Evolutionary conservation across 352 stramenopile genomes (phyloP).

Genomic region (Pythium insidiosum): DNA sequence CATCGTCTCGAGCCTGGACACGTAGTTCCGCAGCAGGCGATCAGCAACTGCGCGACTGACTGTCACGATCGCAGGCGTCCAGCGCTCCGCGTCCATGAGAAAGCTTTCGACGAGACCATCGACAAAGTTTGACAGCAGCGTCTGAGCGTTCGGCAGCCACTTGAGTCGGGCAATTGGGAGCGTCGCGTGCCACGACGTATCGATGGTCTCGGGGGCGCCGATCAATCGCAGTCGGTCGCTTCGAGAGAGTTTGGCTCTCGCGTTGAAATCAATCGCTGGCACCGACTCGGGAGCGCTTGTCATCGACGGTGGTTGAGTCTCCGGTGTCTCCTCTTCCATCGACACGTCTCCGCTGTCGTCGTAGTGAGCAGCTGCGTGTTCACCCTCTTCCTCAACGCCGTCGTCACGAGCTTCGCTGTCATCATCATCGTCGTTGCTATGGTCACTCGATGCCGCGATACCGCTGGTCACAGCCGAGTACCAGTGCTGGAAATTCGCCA

Average conservation of each 20-base stretch:
- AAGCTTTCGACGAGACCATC: conserved; percentile 28
- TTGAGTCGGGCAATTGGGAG: conserved; percentile 24
- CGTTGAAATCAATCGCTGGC: background rate
- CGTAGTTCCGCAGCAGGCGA: conserved; percentile 24
- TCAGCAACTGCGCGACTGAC: conserved; percentile 19
- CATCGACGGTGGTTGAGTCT: background rate
- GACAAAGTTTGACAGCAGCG: conserved; percentile 28
- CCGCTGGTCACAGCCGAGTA: conserved; percentile 6
- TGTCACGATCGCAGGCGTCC: conserved; percentile 10
- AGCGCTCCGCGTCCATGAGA: conserved; percentile 19
- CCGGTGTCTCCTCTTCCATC: background rate
- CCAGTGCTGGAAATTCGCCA: conserved; percentile 44
- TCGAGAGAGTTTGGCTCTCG: background rate
- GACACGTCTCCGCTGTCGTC: background rate
- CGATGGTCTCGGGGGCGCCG: conserved; percentile 12
- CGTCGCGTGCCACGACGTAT: conserved; percentile 24
- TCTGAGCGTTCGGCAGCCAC: conserved; percentile 24
- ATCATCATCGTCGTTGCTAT: conserved; percentile 3
- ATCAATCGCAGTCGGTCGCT: conserved; percentile 1
- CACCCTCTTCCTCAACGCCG: background rate
- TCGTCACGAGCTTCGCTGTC: conserved; percentile 4
- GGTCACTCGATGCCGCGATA: background rate
- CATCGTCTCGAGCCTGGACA: conserved; percentile 19
- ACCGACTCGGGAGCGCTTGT: background rate
- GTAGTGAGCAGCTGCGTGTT: background rate